Evolutionary conservation across 768 basidiomycete genomes (phyloP), one percentile per base, ranked within the genome.

Genomic region (Mycena latifolia): DNA sequence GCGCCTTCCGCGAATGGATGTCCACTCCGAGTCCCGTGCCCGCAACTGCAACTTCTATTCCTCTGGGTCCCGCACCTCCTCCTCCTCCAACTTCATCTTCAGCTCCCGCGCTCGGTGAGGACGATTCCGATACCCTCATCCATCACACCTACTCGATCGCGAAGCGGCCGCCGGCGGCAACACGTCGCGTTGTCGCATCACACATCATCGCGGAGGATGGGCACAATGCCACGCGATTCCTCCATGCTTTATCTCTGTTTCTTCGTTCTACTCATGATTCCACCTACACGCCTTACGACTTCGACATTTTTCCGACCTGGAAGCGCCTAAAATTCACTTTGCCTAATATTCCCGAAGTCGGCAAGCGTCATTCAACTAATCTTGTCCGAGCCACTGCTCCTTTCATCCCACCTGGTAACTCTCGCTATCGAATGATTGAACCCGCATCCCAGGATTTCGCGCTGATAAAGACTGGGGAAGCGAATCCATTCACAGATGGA

Each of bases 221-320:
- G 35, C 53, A 54, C 18, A 25, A 41, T 27, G 53, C 53, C 1
- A 25, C n/a, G 3, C 35, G 53, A 25, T 54, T 54, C 53, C n/a
- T 54, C 1, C 37, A n/a, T 41, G 35, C 53, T 25, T 20, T 54
- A 11, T 18, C 53, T 12, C n/a, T 15, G 20, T 54, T 54, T 27
- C 53, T 54, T 25, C 3, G 24, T 18, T 39, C 22, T 20, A 25
- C 24, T 17, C 25, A 39, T 18, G 24, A 41, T 12, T 54, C 53
- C 12, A 39, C n/a, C 12, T 54, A 25, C 27, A 39, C 37, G 5
- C 53, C 53, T 27, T 41, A 54, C 35, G 53, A 37, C 4, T 54
- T 54, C 37, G 53, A 54, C 12, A 20, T 27, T 18, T 54, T 54
- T 12, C 24, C 35, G 35, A 54, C 53, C 24, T 55, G 54, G 54